Evolutionary conservation across 1,284 basidiomycete genomes (phyloP).

Genomic region (Ceratobasidium sp.): DNA sequence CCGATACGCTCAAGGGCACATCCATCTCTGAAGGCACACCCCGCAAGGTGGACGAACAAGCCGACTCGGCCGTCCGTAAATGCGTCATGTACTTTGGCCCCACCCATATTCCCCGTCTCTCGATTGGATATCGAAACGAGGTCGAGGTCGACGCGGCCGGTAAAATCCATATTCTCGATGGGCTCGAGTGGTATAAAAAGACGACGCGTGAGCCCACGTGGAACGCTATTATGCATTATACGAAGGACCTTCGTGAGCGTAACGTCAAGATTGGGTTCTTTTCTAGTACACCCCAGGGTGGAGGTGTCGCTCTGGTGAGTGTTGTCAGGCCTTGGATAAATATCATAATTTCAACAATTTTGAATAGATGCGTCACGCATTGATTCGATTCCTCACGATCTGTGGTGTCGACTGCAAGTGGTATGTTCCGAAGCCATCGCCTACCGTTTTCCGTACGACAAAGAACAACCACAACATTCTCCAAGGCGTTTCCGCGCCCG

Average conservation of each 20-base stretch:
- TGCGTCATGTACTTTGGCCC: conserved; percentile 78
- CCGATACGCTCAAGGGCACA: conserved; percentile 64
- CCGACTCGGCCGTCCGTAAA: conserved; percentile 84
- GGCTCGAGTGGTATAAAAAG: conserved; percentile 76
- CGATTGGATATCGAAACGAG: conserved; percentile 82
- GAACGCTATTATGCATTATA: conserved; percentile 81
- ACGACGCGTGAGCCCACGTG: conserved; percentile 78
- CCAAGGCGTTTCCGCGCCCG: conserved; percentile 83
- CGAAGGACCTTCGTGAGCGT: conserved; percentile 83
- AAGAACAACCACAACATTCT: conserved; percentile 92
- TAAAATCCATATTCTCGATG: conserved; percentile 83
- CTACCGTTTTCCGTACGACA: conserved; percentile 87
- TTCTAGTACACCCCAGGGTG: conserved; percentile 90
- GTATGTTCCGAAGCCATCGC: conserved; percentile 89
- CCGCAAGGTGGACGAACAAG: conserved; percentile 83
- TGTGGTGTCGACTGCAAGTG: conserved; percentile 85
- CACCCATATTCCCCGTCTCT: conserved; percentile 76
- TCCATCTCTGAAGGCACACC: conserved; percentile 62
- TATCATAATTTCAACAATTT: too few species aligned
- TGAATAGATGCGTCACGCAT: conserved; percentile 86
- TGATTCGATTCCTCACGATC: conserved; percentile 82
- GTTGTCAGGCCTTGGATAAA: too few species aligned
- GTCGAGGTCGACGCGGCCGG: conserved; percentile 83
- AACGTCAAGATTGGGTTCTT: conserved; percentile 90
- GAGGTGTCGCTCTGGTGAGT: conserved; percentile 88